Evolutionary conservation across 768 basidiomycete species (phyloP).

Genomic region (Psilocybe azurescens): DNA sequence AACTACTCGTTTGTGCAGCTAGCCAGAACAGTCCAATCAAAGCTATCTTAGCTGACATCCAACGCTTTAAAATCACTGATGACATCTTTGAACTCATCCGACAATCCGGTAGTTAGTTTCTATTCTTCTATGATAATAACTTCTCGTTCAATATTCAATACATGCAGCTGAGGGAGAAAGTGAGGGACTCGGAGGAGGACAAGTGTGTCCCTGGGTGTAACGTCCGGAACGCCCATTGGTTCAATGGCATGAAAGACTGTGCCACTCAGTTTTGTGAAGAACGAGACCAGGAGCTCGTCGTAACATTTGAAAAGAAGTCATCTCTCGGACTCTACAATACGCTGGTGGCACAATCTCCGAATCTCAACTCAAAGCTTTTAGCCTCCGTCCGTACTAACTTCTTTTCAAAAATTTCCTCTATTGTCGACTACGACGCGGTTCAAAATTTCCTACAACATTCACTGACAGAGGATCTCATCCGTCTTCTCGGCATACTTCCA

Average conservation of each 20-base stretch:
- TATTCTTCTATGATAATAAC: background rate
- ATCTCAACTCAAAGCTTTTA: background rate
- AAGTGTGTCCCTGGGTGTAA: background rate
- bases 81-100: background rate
- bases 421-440: background rate
- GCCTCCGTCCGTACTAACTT: background rate
- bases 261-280: background rate
- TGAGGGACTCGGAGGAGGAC: no score
- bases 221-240: background rate
- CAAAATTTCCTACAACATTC: background rate
- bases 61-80: background rate
- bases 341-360: background rate
- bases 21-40: background rate
- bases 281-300: background rate
- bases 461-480: background rate
- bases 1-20: background rate
- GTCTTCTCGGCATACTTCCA: background rate
- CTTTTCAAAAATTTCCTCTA: background rate
- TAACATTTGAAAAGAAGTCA: background rate
- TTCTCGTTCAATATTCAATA: no score
- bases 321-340: background rate
- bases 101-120: background rate
- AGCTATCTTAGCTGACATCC: background rate
- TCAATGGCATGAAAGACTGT: background rate
- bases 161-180: no score